Evolutionary conservation across 179 eudicot genomes (phyloP), one percentile per base, ranked within the genome.

Genomic region (Vitellaria paradoxa): DNA sequence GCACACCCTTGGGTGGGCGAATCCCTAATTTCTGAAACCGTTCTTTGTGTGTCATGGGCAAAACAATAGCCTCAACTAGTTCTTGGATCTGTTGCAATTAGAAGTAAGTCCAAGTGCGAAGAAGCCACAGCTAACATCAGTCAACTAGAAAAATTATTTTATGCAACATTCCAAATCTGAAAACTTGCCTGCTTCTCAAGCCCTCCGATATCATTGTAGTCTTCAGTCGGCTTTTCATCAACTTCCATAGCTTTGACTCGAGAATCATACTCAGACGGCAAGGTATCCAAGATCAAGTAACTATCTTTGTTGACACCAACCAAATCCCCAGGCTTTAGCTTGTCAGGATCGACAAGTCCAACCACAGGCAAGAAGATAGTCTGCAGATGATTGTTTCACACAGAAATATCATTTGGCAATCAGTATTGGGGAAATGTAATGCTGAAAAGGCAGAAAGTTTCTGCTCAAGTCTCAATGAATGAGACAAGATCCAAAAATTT

Each of bases 281-380:
- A 79, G 5, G 98, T 93, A 83, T 96, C 99, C 81, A 96, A 84
- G 75, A 96, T 93, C 82, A 96, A n/a, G n/a, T n/a, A n/a, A 88
- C 99, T 96, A 83, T 96, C 99, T 78, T 96, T 96, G 87, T 96
- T 96, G 52, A 96, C 99, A 40, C 99, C 99, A 71, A 96, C 99
- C 83, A 96, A 81, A 82, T 96, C 99, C 18, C 99, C 98, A 45
- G 99, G 99, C 88, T 96, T 96, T 70, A 96, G 78, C 78, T 82
- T 84, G 74, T 96, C 98, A 65, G 99, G 98, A 86, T 93, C 99
- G 61, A 96, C 99, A 66, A 96, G 87, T 73, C 98, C 99, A 84
- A 93, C 98, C 77, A 96, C 99, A 53, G 98, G 98, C 75, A 96
- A 85, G 85, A 96, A 96, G 70, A 96, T 93, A 50, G 97, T 96